These are phyloP conservation scores for Microdochium paspali DNA, from an alignment of 2,329 filamentous ascomycete genomes.

Conservation along the genomic window DNA sequence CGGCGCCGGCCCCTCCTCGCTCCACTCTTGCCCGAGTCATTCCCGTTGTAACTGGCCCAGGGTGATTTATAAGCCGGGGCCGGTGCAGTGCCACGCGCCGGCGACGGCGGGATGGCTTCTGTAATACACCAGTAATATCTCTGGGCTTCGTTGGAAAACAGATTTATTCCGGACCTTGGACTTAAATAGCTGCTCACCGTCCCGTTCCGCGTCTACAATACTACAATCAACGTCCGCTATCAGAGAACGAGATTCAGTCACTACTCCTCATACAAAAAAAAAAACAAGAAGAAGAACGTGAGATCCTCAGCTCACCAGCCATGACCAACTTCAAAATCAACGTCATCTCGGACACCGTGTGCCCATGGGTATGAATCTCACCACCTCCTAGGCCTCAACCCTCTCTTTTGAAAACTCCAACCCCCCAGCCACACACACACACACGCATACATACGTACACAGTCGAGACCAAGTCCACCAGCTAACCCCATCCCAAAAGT, in stretches of 20 bases:
- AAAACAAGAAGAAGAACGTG: background rate
- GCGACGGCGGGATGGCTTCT: too few species aligned
- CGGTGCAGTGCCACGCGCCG: background rate
- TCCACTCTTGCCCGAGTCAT: too few species aligned
- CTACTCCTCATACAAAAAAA: background rate
- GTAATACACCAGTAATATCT: too few species aligned
- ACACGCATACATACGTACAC: background rate
- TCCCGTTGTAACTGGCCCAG: background rate
- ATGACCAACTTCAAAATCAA: conserved; percentile 73
- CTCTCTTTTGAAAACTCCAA: background rate
- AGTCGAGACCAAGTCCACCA: too few species aligned
- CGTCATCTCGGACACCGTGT: conserved; percentile 74
- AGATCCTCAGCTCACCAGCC: background rate
- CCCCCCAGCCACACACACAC: background rate
- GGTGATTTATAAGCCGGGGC: background rate
- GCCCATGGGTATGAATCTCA: conserved; percentile 41
- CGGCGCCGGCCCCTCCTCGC: too few species aligned
- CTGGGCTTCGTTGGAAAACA: too few species aligned
- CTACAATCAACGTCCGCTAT: too few species aligned
- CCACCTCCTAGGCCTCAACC: conserved; percentile 1
- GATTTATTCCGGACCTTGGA: too few species aligned
- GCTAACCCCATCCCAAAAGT: conserved; percentile 13
- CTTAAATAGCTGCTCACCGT: too few species aligned
- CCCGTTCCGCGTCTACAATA: too few species aligned
- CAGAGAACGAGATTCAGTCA: too few species aligned